Conservation (phyloP, 345 rosid genomes). For the Acer yangbiense region DNA sequence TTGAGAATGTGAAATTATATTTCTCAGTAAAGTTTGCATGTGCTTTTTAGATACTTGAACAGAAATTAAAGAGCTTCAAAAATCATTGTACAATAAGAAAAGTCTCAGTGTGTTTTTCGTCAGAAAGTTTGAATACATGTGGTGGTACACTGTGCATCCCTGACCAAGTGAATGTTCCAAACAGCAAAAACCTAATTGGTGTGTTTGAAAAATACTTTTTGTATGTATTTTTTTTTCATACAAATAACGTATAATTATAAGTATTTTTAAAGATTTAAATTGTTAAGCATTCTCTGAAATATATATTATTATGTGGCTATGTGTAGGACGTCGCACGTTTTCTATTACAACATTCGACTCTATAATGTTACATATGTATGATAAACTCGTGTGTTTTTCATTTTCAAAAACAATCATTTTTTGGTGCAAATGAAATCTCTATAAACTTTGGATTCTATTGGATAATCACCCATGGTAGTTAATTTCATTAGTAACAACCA, state of each 20-base stretch:
- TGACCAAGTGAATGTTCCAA: background rate
- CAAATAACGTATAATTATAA: too few species aligned
- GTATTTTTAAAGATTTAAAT: too few species aligned
- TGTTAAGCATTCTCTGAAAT: too few species aligned
- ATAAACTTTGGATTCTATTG: background rate
- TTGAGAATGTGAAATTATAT: background rate
- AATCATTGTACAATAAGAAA: slow-evolving; percentile 3
- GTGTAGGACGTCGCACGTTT: too few species aligned
- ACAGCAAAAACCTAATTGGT: background rate
- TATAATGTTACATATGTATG: too few species aligned
- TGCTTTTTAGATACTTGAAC: background rate
- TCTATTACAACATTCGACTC: too few species aligned
- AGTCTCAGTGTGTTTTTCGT: background rate
- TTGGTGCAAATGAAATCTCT: background rate
- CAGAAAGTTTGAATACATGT: background rate
- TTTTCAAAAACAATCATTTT: background rate
- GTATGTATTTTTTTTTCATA: too few species aligned
- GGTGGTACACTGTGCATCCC: background rate
- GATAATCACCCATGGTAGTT: background rate
- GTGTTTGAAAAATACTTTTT: background rate
- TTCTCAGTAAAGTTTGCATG: background rate
- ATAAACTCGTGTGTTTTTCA: too few species aligned
- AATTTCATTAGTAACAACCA: background rate
- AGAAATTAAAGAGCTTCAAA: background rate
- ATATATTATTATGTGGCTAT: too few species aligned